Evolutionary conservation across 139 green algal species (phyloP).

Genomic region (Closterium sp.): DNA sequence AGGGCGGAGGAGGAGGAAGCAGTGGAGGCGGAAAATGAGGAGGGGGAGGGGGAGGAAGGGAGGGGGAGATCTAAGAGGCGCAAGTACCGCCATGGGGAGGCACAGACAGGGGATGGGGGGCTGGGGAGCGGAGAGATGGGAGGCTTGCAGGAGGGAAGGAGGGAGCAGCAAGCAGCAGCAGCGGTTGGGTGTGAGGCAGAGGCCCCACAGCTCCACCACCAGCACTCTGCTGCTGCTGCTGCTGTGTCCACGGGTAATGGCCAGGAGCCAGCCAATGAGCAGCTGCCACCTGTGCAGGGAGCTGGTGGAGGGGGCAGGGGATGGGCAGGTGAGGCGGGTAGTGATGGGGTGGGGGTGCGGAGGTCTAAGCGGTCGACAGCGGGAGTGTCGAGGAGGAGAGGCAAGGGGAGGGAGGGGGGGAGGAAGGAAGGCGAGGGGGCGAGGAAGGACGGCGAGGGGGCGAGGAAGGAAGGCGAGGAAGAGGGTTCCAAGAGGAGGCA

Average conservation of each 20-base stretch:
- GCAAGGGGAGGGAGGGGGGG: background rate
- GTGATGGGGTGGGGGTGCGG: background rate
- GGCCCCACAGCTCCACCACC: background rate
- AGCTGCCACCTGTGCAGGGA: no score
- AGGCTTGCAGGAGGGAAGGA: background rate
- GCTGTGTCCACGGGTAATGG: background rate
- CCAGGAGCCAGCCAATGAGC: background rate
- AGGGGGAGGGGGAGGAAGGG: background rate
- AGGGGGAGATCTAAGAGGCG: background rate
- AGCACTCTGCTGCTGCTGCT: background rate
- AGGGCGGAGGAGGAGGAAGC: background rate
- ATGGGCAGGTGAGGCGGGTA: background rate
- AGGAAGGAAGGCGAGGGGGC: background rate
- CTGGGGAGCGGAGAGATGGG: background rate
- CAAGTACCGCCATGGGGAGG: background rate
- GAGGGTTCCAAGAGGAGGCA: background rate
- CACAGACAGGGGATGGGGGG: background rate
- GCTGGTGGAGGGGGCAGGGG: background rate
- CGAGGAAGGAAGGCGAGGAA: background rate
- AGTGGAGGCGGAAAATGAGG: background rate
- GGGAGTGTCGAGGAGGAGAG: background rate
- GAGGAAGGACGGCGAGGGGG: background rate
- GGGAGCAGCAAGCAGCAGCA: background rate
- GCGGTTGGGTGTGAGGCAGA: background rate
- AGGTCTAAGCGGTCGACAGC: background rate